These are phyloP conservation scores for Clarireedia homoeocarpa DNA, from an alignment of 2,329 filamentous ascomycete species.

Conservation along the genomic window DNA sequence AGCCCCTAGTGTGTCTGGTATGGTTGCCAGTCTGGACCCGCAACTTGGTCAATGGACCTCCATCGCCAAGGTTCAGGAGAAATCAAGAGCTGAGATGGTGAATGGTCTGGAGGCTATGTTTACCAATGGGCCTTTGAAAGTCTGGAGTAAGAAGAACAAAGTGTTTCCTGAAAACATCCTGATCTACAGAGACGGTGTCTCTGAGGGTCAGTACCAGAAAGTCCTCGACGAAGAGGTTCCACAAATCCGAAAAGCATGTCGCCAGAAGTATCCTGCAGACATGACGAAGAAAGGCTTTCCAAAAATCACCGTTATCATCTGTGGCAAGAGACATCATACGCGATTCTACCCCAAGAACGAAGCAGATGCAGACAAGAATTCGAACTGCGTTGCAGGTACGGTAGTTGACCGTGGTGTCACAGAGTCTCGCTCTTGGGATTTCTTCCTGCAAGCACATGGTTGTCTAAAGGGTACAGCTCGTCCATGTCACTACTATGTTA, in stretches of 20 bases:
- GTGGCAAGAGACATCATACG: constrained; percentile 84
- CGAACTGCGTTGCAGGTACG: constrained; percentile 70
- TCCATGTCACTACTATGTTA: constrained; percentile 77
- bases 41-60: constrained; percentile 72
- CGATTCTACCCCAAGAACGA: constrained; percentile 68
- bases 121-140: constrained; percentile 46
- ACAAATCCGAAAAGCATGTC: constrained; percentile 56
- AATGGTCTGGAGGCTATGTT: constrained; percentile 53
- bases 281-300: constrained; percentile 43
- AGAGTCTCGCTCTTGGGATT: constrained; percentile 69
- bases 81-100: constrained; percentile 58
- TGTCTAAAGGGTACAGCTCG: constrained; percentile 77
- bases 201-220: constrained; percentile 70
- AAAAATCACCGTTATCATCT: constrained; percentile 65
- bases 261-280: constrained; percentile 44
- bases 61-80: constrained; percentile 56
- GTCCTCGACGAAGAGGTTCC: constrained; percentile 65
- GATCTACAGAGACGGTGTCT: constrained; percentile 84
- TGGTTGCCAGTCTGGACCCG: constrained; percentile 69
- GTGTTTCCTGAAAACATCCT: constrained; percentile 64
- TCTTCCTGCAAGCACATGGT: constrained; percentile 75
- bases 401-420: constrained; percentile 82
- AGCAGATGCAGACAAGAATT: constrained; percentile 42
- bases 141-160: constrained; percentile 56
- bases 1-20: constrained; percentile 69